Conservation (phyloP, 768 basidiomycete species). For the Cystofilobasidium ferigula region DNA sequence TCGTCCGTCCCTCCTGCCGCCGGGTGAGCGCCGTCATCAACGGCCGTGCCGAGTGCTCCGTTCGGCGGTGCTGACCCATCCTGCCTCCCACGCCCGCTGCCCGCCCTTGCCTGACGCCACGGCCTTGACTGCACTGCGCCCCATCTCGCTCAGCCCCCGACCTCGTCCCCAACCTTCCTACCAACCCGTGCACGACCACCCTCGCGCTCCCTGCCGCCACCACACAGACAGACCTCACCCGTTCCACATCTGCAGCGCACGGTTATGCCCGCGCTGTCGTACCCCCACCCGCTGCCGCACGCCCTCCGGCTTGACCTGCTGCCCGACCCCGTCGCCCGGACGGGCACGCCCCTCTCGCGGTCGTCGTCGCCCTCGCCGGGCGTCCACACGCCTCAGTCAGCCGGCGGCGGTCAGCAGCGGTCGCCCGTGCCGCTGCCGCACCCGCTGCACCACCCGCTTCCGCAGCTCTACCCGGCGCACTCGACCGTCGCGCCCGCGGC, state of each 20-base stretch:
- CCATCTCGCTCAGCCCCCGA: too few relatives aligned
- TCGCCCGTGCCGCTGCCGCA: not conserved
- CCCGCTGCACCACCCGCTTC: not conserved
- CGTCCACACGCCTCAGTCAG: not conserved
- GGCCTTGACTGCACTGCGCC: too few relatives aligned
- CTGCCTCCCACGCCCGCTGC: too few relatives aligned
- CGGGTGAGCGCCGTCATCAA: too few relatives aligned
- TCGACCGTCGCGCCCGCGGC: not conserved
- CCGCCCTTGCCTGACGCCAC: too few relatives aligned
- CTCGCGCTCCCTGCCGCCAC: not conserved
- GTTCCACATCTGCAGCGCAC: too few relatives aligned
- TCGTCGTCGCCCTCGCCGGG: not conserved
- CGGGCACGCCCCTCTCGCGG: not conserved
- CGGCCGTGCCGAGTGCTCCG: too few relatives aligned
- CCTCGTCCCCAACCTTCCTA: too few relatives aligned
- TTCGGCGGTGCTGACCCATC: too few relatives aligned
- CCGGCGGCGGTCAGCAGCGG: not conserved
- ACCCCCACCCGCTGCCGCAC: not conserved
- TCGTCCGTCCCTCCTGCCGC: too few relatives aligned
- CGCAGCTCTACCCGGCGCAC: not conserved
- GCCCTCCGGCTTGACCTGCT: not conserved
- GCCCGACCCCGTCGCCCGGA: slow-evolving; percentile 2
- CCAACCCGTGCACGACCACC: too few relatives aligned
- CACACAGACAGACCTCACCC: not conserved
- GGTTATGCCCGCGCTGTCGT: not conserved